Evolutionary conservation across 805 yeast genomes (phyloP).

Genomic region (Wickerhamomyces alni): DNA sequence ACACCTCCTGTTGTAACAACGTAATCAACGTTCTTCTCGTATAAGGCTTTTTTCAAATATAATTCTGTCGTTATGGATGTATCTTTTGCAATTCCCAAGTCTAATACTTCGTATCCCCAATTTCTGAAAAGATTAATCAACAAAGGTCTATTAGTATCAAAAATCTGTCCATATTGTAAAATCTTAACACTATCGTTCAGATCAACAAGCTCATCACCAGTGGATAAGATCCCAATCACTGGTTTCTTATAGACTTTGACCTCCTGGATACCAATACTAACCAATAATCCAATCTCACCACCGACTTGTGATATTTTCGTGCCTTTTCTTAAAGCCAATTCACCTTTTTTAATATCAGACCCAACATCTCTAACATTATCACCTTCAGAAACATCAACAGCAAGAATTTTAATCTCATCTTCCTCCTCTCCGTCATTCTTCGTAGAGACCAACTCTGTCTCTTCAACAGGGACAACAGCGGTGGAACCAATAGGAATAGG

Average conservation of each 20-base stretch:
- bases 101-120: conserved; percentile 34
- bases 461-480: conserved; percentile 51
- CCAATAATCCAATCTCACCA: conserved; percentile 44
- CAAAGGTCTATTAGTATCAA: conserved; percentile 45
- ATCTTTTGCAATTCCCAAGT: conserved; percentile 47
- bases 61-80: conserved; percentile 22
- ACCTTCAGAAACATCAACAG: conserved; percentile 30
- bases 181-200: conserved; percentile 9
- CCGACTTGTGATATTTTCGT: conserved; percentile 34
- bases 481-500: conserved; percentile 49
- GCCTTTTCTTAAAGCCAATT: conserved; percentile 31
- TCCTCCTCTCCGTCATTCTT: conserved; percentile 38
- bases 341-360: conserved; percentile 38
- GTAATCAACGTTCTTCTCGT: conserved; percentile 29
- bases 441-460: conserved; percentile 32
- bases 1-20: conserved; percentile 52
- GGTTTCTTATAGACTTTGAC: conserved; percentile 38
- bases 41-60: conserved; percentile 20
- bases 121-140: conserved; percentile 30
- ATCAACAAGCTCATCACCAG: conserved; percentile 46
- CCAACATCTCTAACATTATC: conserved; percentile 46
- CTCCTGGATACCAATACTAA: conserved; percentile 37
- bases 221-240: conserved; percentile 39
- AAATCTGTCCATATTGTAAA: conserved; percentile 38
- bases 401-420: conserved; percentile 32